Base-by-base conservation (phyloP, 108 stramenopile species). In the Ochromonas danica region DNA sequence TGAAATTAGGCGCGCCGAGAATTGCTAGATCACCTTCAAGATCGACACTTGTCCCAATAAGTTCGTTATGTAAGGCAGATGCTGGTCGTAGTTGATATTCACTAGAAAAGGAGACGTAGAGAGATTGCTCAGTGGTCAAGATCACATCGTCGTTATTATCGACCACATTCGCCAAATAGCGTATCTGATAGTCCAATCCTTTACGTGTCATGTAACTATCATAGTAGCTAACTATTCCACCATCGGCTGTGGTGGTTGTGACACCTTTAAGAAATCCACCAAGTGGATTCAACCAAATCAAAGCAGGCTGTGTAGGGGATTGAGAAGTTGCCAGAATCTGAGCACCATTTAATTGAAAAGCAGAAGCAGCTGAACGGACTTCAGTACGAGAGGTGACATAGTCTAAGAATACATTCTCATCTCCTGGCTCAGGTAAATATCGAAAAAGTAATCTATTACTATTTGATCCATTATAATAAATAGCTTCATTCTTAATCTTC, bases 1-100 rank as follows among this genome's bases (percentile, higher is more conserved):
- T 75, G 40, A 33, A 57, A 33, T 57, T 30, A 27, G 72, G 72
- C 36, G 72, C 72, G 17, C 72, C 72, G 31, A 75, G 3, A 10
- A 75, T 41, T 28, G 72, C 43, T 6, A 75, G 3, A 31, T 75
- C 72, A 33, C 72, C 72, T 10, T 75, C 31, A 27, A 60, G 14
- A 10, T 38, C 72, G n/a, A 75, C 72, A 10, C n/a, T 30, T 6
- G 6, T 28, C 51, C 72, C 72, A 36, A 75, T 41, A 6, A 38
- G 6, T 17, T 75, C 72, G 14, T 33, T 33, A 6, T 6, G 25
- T 14, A 30, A 22, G 14, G 51, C 31, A 6, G 72, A 38, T 14
- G 3, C 3, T 6, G 72, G 72, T 36, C 72, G 72, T 41, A 75
- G 38, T 25, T 42, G 17, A 6, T 42, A 36, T 25, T 75, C 72